Percentiles rank a stretch among this genome's conserved stretches.
Evolutionary conservation across 2,329 filamentous ascomycete species (phyloP).

Genomic region (Ophiostoma tasmaniense): DNA sequence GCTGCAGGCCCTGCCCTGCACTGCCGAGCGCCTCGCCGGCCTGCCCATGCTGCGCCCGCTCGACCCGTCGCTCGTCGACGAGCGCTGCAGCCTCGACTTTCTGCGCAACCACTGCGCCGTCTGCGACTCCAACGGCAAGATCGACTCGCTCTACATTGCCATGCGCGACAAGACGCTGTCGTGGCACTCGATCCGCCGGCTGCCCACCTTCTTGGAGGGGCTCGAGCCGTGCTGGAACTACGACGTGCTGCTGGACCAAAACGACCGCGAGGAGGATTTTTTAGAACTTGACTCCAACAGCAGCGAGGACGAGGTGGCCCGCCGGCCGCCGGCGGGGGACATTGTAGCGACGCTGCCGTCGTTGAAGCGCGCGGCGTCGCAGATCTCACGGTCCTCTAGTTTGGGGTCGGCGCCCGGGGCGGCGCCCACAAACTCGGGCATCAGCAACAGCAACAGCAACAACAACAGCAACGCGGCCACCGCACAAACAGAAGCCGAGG

Average conservation of each 20-base stretch:
- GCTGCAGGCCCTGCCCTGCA: conserved; percentile 50
- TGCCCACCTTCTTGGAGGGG: conserved; percentile 41
- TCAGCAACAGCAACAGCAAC: conserved; percentile 24
- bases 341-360: conserved; percentile 34
- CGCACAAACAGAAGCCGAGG: conserved; percentile 21
- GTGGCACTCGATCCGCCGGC: conserved; percentile 44
- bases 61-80: conserved; percentile 34
- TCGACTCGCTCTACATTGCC: conserved; percentile 52
- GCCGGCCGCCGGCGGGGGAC: conserved; percentile 38
- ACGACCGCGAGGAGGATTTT: conserved; percentile 8
- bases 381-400: conserved; percentile 42
- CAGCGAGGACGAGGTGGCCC: conserved; percentile 18
- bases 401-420: conserved; percentile 30
- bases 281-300: conserved; percentile 2
- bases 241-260: conserved; percentile 41
- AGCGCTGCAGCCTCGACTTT: conserved; percentile 42
- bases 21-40: conserved; percentile 45
- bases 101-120: conserved; percentile 48
- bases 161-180: conserved; percentile 47
- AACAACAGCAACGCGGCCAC: conserved; percentile 19
- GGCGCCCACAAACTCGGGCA: too few relatives aligned
- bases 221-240: conserved; percentile 48
- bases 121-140: conserved; percentile 43
- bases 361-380: conserved; percentile 44
- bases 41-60: conserved; percentile 52